A percentile compares a stretch with the other conserved stretches of the same genome.
phyloP scores from a whole-genome alignment of 495 filamentous ascomycete genomes.

The Aspergillus bridgeri region DNA sequence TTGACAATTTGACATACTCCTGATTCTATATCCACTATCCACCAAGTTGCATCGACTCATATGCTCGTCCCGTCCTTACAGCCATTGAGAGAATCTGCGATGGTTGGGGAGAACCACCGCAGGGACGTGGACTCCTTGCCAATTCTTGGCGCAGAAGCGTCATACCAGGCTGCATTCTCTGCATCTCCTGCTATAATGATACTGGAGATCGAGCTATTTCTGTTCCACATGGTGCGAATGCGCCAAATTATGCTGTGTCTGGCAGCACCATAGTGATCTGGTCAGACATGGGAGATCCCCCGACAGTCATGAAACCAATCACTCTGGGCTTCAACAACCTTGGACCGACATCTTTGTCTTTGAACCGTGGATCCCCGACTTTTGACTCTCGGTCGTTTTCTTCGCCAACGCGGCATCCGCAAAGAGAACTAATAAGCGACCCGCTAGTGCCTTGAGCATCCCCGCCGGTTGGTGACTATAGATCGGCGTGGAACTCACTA shows the following conservation, averaged over 20 bases:
- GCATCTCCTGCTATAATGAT: conserved; percentile 3
- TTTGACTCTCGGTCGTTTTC: neutral
- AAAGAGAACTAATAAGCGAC: neutral
- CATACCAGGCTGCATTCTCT: neutral
- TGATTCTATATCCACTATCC: too few relatives aligned
- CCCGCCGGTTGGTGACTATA: neutral
- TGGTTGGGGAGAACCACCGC: neutral
- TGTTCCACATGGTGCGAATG: conserved; percentile 3
- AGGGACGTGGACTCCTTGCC: neutral
- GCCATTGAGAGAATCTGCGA: neutral
- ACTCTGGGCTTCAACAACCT: neutral
- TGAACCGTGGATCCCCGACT: neutral
- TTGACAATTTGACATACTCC: too few relatives aligned
- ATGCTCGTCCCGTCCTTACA: neutral
- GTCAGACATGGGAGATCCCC: neutral
- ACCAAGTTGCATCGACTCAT: too few relatives aligned
- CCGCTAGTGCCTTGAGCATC: neutral
- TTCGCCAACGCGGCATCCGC: neutral
- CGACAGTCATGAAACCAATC: neutral
- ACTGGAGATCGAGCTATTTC: neutral
- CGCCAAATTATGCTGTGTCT: neutral
- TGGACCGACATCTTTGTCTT: neutral
- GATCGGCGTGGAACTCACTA: neutral
- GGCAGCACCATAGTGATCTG: conserved; percentile 4
- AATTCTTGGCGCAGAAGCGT: neutral